Base-by-base conservation (phyloP, 2,329 filamentous ascomycete species). In the Fusarium subglutinans region DNA sequence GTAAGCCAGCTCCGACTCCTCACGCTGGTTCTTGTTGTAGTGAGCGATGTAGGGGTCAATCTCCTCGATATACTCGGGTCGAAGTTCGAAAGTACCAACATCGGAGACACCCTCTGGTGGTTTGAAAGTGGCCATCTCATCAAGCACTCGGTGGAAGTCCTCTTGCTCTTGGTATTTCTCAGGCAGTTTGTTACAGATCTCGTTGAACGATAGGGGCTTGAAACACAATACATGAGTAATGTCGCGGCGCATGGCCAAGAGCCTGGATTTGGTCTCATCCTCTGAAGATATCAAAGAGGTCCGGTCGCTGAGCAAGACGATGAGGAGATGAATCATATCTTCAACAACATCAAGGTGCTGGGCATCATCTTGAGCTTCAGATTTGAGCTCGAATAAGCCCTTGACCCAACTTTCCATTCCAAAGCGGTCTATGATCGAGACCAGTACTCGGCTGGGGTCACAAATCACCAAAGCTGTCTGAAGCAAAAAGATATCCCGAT, bases 11-110 rank as follows among this genome's bases (percentile, higher is more conserved):
- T 99, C 96, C 0, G 96, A 94, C 81, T 99, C 96, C 80, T 99
- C 96, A 57, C 96, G 90, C 81, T 98, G 96, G 78, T 99, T 99
- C 80, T 98, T 97, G 79, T 92, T 97, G 82, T 98, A 99, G 80
- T 98, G 95, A 12, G 95, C 93, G 79, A 95, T 96, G 81, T 98
- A 99, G 2, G 97, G 96, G 80, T 99, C 97, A 57, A 99, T 91
- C 53, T 97, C 89, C 76, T 96, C 93, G 44, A 98, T 89, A 77
- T 92, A 96, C 69, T 97, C 90, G 9, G 93, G 90, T 80, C 95
- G 96, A 58, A 99, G 86, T 81, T 98, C 95, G 78, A 99, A 99
- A 0, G 94, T 97, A 65, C 97, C 96, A 22, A 95, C 93, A 80
- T 99, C 96, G 9, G 93, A 94, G 38, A 98, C 84, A 10, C 96